Conservation (phyloP, 2,329 filamentous ascomycete genomes). For the Fusarium coicis region DNA sequence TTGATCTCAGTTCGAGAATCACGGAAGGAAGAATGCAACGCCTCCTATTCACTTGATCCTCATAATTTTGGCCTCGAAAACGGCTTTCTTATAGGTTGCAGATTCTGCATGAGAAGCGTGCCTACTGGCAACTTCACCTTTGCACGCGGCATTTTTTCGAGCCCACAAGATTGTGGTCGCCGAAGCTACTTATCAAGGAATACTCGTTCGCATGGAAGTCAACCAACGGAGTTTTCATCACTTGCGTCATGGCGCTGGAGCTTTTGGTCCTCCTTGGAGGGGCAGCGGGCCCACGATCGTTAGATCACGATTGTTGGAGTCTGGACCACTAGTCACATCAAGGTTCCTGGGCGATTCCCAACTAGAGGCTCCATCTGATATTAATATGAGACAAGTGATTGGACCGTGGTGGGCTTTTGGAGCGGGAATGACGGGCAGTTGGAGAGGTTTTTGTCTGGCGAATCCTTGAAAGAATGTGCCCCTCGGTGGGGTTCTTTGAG, state of each 20-base stretch:
- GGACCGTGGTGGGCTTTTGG: slow-evolving; percentile 21
- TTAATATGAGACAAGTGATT: slow-evolving; percentile 36
- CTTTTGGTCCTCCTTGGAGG: slow-evolving; percentile 26
- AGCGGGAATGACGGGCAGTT: slow-evolving; percentile 29
- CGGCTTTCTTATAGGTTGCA: background rate
- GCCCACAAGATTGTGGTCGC: background rate
- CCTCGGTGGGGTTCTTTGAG: slow-evolving; percentile 38
- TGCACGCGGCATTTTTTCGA: background rate
- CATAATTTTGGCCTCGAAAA: background rate
- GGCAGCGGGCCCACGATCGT: slow-evolving; percentile 18
- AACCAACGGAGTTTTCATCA: background rate
- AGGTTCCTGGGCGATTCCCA: slow-evolving; percentile 26
- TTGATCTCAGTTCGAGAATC: background rate
- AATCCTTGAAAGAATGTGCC: slow-evolving; percentile 17
- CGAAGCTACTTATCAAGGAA: background rate
- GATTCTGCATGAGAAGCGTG: background rate
- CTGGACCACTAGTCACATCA: slow-evolving; percentile 21
- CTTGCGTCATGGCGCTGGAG: slow-evolving; percentile 27
- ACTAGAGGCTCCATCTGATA: slow-evolving; percentile 30
- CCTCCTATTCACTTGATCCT: background rate
- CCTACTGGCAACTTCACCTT: background rate
- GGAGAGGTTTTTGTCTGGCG: slow-evolving; percentile 19
- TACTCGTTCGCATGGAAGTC: background rate
- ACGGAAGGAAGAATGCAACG: slow-evolving; percentile 8
- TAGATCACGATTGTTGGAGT: slow-evolving; percentile 32